A percentile compares a stretch with the other conserved stretches of the same genome.
Evolutionary conservation across 202 grass and related monocot genomes (phyloP).

Genomic region (Setaria italica): DNA sequence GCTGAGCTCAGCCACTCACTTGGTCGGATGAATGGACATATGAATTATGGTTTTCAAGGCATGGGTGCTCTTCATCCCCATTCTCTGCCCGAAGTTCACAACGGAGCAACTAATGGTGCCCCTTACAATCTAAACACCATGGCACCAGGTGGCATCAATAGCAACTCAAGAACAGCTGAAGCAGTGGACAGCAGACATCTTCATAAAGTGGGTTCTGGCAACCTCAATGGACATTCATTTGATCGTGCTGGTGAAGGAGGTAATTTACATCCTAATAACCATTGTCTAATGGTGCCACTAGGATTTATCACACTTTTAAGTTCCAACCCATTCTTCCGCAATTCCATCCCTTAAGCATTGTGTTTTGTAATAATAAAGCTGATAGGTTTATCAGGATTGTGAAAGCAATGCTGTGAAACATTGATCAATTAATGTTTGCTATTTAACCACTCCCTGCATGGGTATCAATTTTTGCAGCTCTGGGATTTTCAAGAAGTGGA

Average conservation of each 20-base stretch:
- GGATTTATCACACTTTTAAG: slow-evolving; percentile 11
- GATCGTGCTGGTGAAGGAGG: slow-evolving; percentile 58
- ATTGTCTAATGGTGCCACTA: slow-evolving; percentile 18
- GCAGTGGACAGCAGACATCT: slow-evolving; percentile 58
- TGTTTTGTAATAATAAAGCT: neutral
- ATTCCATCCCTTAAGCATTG: slow-evolving; percentile 3
- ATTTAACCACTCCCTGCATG: slow-evolving; percentile 22
- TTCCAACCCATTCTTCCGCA: neutral
- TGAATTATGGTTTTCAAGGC: slow-evolving; percentile 77
- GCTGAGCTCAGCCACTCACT: slow-evolving; percentile 71
- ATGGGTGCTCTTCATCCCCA: slow-evolving; percentile 73
- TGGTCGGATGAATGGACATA: slow-evolving; percentile 63
- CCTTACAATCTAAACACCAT: slow-evolving; percentile 67
- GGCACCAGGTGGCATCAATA: slow-evolving; percentile 56
- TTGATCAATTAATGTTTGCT: slow-evolving; percentile 27
- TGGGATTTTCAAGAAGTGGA: slow-evolving; percentile 82
- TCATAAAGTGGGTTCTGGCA: slow-evolving; percentile 68
- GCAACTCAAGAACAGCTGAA: slow-evolving; percentile 61
- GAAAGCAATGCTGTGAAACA: slow-evolving; percentile 25
- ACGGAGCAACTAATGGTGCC: slow-evolving; percentile 64
- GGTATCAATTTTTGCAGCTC: slow-evolving; percentile 50
- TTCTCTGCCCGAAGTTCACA: slow-evolving; percentile 75
- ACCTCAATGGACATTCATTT: slow-evolving; percentile 73
- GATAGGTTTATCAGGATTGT: slow-evolving; percentile 28
- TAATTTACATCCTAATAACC: slow-evolving; percentile 41